phyloP scores from a whole-genome alignment of 2,329 filamentous ascomycete species.

The Colletotrichum tofieldiae region DNA sequence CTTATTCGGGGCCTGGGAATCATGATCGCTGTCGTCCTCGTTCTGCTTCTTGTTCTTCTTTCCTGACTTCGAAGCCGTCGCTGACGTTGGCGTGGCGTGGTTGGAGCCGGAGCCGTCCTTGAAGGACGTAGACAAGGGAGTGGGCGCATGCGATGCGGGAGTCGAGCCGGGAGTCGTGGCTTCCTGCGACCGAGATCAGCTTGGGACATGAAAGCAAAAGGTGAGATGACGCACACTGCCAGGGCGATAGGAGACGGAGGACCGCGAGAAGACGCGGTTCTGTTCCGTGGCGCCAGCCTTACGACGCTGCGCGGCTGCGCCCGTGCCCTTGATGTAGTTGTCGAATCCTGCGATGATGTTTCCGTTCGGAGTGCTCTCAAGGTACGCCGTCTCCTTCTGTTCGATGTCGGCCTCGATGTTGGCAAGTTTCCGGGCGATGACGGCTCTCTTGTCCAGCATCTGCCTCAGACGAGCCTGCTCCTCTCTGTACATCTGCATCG shows the following conservation, averaged over 20 bases:
- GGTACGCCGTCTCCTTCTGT: slow-evolving; percentile 87
- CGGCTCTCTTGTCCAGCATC: slow-evolving; percentile 58
- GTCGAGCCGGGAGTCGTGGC: slow-evolving; percentile 62
- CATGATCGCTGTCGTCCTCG: slow-evolving; percentile 71
- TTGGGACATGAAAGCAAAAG: neutral
- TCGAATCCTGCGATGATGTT: slow-evolving; percentile 99
- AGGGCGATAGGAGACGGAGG: slow-evolving; percentile 74
- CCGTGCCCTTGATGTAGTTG: slow-evolving; percentile 93
- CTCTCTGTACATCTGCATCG: slow-evolving; percentile 65
- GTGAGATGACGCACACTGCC: slow-evolving; percentile 33
- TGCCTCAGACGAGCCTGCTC: slow-evolving; percentile 65
- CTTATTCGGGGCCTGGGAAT: slow-evolving; percentile 67
- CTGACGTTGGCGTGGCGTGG: slow-evolving; percentile 70
- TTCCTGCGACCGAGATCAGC: slow-evolving; percentile 52
- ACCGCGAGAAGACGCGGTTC: slow-evolving; percentile 81
- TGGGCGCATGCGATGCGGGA: slow-evolving; percentile 65
- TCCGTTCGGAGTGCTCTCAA: slow-evolving; percentile 89
- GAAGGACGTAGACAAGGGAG: slow-evolving; percentile 70
- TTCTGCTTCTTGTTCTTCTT: slow-evolving; percentile 68
- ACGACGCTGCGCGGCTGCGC: slow-evolving; percentile 75
- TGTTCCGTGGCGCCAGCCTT: slow-evolving; percentile 77
- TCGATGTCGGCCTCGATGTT: slow-evolving; percentile 83
- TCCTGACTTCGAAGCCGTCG: slow-evolving; percentile 60
- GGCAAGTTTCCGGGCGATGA: slow-evolving; percentile 54
- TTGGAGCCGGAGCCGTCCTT: slow-evolving; percentile 63